Evolutionary conservation across 2,329 filamentous ascomycete species (phyloP).

Genomic region (Sclerotinia borealis): DNA sequence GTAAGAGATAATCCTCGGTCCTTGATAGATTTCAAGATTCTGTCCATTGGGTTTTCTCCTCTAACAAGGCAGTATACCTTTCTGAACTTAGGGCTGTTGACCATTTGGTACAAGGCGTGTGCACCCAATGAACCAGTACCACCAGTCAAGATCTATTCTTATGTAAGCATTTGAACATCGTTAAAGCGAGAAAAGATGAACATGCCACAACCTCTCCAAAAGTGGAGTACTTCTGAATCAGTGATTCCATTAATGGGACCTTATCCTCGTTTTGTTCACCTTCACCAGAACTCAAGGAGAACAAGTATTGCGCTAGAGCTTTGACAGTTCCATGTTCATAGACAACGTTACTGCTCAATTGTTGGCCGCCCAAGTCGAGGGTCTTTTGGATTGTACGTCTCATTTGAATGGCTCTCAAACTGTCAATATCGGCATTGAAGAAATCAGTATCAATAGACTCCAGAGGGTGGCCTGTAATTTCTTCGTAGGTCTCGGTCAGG

Average conservation of each 20-base stretch:
- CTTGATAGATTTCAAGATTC: conserved; percentile 10
- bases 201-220: conserved; percentile 28
- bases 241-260: conserved; percentile 38
- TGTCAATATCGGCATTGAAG: conserved; percentile 53
- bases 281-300: conserved; percentile 33
- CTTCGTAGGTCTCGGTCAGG: conserved; percentile 21
- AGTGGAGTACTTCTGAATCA: conserved; percentile 41
- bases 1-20: conserved; percentile 8
- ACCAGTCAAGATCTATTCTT: conserved; percentile 48
- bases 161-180: conserved; percentile 11
- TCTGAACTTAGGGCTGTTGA: conserved; percentile 48
- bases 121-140: conserved; percentile 60
- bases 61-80: conserved; percentile 49
- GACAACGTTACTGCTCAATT: conserved; percentile 49
- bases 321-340: conserved; percentile 50
- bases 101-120: conserved; percentile 54
- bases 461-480: conserved; percentile 11
- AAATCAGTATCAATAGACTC: conserved; percentile 45
- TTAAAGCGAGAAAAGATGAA: not conserved
- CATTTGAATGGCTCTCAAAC: conserved; percentile 51
- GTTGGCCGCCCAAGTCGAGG: conserved; percentile 42
- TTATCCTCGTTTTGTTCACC: conserved; percentile 33
- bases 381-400: conserved; percentile 46
- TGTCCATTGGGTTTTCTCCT: conserved; percentile 29
- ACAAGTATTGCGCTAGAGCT: conserved; percentile 40